These are phyloP conservation scores for Aspergillus sclerotialis DNA, from an alignment of 2,329 filamentous ascomycete species.

Conservation along the genomic window DNA sequence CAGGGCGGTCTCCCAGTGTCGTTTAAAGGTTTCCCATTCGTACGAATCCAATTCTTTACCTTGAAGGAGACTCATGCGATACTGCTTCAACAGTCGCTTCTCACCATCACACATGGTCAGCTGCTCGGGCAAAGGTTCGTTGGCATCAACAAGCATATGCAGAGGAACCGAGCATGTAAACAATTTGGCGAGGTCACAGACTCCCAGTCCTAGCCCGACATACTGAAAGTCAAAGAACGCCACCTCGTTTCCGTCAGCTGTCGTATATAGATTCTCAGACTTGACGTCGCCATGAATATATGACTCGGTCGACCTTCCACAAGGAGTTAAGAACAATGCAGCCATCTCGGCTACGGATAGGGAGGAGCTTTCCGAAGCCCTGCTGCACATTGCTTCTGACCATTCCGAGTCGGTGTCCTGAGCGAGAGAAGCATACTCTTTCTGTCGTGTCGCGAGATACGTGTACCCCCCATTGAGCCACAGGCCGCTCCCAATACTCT, in stretches of 20 bases:
- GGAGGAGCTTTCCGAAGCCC: slow-evolving; percentile 7
- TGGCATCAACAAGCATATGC: slow-evolving; percentile 39
- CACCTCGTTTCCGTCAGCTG: slow-evolving; percentile 40
- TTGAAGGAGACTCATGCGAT: slow-evolving; percentile 23
- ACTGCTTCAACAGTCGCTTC: slow-evolving; percentile 44
- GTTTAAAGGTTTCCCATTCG: slow-evolving; percentile 46
- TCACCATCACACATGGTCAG: slow-evolving; percentile 49
- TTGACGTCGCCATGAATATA: slow-evolving; percentile 65
- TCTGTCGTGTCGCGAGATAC: slow-evolving; percentile 56
- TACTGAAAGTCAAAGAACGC: slow-evolving; percentile 68
- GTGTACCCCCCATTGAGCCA: slow-evolving; percentile 66
- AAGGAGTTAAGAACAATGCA: slow-evolving; percentile 45
- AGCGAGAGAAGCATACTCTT: slow-evolving; percentile 47
- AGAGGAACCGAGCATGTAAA: slow-evolving; percentile 60
- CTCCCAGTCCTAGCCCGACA: slow-evolving; percentile 56
- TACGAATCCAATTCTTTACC: slow-evolving; percentile 34
- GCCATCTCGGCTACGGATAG: slow-evolving; percentile 47
- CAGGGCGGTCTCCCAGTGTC: slow-evolving; percentile 61
- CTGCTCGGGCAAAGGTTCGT: slow-evolving; percentile 25
- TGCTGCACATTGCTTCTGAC: slow-evolving; percentile 45
- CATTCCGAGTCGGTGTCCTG: slow-evolving; percentile 49
- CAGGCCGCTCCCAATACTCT: slow-evolving; percentile 22
- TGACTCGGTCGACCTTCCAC: slow-evolving; percentile 43
- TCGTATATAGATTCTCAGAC: slow-evolving; percentile 61
- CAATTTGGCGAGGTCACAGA: slow-evolving; percentile 60